Percentiles rank a stretch among this genome's conserved stretches.
Evolutionary conservation across 495 filamentous ascomycete genomes (phyloP).

Genomic region (Aspergillus carlsbadensis): DNA sequence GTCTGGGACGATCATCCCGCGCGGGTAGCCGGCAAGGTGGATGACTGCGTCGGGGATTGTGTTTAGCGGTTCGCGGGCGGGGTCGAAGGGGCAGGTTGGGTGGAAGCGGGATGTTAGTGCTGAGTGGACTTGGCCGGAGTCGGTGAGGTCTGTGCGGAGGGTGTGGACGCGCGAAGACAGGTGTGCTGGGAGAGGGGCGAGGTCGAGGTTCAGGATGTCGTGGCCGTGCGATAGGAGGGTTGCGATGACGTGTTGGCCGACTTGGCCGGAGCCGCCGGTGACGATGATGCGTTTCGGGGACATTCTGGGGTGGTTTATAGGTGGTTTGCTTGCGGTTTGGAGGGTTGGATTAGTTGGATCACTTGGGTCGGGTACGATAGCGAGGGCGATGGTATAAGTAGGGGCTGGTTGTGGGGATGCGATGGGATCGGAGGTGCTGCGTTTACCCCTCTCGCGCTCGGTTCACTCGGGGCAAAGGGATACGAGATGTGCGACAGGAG

Average conservation of each 20-base stretch:
- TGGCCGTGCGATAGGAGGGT: constrained; percentile 53
- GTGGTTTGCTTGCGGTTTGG: no score
- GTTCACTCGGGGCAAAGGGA: no score
- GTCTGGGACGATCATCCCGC: constrained; percentile 62
- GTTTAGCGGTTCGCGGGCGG: constrained; percentile 23
- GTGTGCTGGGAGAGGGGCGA: constrained; percentile 39
- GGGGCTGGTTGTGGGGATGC: no score
- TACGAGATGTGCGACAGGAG: no score
- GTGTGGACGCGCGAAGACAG: constrained; percentile 50
- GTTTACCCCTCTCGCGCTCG: no score
- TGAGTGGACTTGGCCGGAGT: constrained; percentile 59
- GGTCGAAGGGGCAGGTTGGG: constrained; percentile 45
- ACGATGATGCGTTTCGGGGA: constrained; percentile 47
- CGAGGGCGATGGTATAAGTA: no score
- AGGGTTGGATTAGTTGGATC: background rate
- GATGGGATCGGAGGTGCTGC: no score
- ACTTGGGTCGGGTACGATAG: no score
- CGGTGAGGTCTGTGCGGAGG: constrained; percentile 56
- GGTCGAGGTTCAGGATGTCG: constrained; percentile 58
- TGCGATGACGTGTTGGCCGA: constrained; percentile 55
- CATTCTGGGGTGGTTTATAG: constrained; percentile 8
- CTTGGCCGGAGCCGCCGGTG: constrained; percentile 60
- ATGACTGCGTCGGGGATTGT: constrained; percentile 57
- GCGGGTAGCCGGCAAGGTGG: constrained; percentile 59
- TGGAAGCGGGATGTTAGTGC: constrained; percentile 57